Evolutionary conservation across 202 grass and related monocot genomes (phyloP), one percentile per base, ranked within the genome.

Genomic region (Panicum virgatum): DNA sequence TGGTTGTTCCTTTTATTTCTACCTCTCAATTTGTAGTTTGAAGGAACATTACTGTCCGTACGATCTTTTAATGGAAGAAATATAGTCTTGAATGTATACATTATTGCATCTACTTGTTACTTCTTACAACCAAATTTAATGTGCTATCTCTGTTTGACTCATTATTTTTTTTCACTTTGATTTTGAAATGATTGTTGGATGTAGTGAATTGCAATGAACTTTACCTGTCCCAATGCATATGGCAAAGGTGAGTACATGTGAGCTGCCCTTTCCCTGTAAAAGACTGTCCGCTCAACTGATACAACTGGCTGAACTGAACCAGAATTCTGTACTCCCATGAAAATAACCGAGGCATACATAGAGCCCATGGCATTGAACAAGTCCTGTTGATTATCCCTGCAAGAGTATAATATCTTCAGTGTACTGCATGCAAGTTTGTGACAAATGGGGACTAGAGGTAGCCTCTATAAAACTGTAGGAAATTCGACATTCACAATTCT

Each of bases 341-440:
- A 96, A 30, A 96, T 62, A 65, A 92, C 90, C 9, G 93, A 85
- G 47, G 88, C 88, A 80, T 96, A 92, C 90, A 96, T 92, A 34
- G 93, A 90, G 69, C 93, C 93, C 88, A 96, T 90, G 51, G 93
- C 87, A 83, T 96, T 96, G 67, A 96, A 96, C 69, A 96, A 79
- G 78, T 96, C 93, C 36, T 96, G 93, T 82, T 86, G 87, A 77
- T 36, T 89, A 25, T 75, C 18, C 79, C 93, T 97, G 86, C 80
- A 87, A 78, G 20, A 79, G 26, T 74, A 66, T 19, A 69, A 57
- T 74, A 60, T 27, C 14, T 65, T 42, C 3, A 32, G 61, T 79
- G 43, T 82, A 62, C 39, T 78, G 60, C 30, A 56, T 78, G 59
- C 30, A 56, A 57, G 16, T 42, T 30, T 80, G 23, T 69, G 37